phyloP scores from a whole-genome alignment of 2,329 filamentous ascomycete species.

The Biscogniauxia sp. region DNA sequence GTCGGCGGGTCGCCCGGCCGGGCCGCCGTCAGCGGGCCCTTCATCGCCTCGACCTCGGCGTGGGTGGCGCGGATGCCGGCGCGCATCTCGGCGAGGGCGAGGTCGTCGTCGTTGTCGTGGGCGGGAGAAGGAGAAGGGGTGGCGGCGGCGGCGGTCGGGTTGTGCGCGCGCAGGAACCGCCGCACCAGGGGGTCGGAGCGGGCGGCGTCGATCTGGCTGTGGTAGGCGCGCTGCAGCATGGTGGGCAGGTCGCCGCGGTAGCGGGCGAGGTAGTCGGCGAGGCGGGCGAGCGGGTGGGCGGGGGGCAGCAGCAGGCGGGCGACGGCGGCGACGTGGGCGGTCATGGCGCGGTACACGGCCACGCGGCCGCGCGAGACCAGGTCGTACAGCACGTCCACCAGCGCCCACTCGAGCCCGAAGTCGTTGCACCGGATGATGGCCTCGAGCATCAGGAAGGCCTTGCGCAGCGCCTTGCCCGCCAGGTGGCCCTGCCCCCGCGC shows the following conservation, averaged over 20 bases:
- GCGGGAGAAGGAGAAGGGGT: neutral
- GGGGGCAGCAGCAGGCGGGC: neutral
- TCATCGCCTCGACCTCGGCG: slow-evolving; percentile 1
- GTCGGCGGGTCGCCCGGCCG: neutral
- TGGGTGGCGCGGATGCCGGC: neutral
- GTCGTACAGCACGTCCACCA: slow-evolving; percentile 7
- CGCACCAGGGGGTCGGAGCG: neutral
- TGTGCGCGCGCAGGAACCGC: neutral
- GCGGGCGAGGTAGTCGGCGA: neutral
- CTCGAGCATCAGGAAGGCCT: slow-evolving; percentile 7
- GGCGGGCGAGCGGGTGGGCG: neutral
- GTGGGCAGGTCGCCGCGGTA: slow-evolving; percentile 4
- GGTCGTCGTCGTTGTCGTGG: too few species aligned
- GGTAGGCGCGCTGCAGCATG: slow-evolving; percentile 4
- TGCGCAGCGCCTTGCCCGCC: slow-evolving; percentile 9
- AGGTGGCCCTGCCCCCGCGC: slow-evolving; percentile 3
- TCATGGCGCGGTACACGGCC: neutral
- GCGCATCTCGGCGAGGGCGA: neutral
- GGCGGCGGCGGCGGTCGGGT: neutral
- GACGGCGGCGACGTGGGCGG: slow-evolving; percentile 1
- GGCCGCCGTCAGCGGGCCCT: neutral
- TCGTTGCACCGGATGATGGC: neutral
- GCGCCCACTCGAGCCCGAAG: slow-evolving; percentile 5
- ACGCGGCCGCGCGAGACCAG: slow-evolving; percentile 1
- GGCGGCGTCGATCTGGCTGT: slow-evolving; percentile 2